Evolutionary conservation across 2,329 filamentous ascomycete genomes (phyloP).

Genomic region (Penicillium sclerotigenum): DNA sequence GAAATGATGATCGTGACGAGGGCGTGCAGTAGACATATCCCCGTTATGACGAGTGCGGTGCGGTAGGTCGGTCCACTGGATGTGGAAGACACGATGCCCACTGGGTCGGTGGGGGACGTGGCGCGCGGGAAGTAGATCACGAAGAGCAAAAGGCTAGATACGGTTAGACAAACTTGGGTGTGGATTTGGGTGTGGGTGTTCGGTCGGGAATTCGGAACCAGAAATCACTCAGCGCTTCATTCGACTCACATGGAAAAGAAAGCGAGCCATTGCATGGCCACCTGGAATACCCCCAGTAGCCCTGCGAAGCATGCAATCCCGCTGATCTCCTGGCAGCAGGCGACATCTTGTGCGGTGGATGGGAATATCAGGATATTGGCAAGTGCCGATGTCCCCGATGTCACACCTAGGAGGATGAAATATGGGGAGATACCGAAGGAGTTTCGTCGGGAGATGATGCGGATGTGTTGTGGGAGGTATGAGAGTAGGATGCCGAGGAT

Average conservation of each 20-base stretch:
- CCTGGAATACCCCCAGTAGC: conserved; percentile 82
- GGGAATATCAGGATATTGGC: conserved; percentile 88
- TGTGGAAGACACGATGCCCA: conserved; percentile 33
- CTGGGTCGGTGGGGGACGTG: conserved; percentile 48
- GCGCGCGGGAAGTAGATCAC: conserved; percentile 84
- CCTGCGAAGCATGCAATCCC: conserved; percentile 81
- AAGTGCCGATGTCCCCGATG: conserved; percentile 82
- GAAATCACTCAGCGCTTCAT: neutral
- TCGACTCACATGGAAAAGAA: conserved; percentile 79
- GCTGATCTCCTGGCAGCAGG: conserved; percentile 79
- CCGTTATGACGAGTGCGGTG: conserved; percentile 72
- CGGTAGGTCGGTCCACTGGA: conserved; percentile 64
- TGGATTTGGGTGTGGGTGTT: neutral
- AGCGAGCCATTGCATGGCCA: conserved; percentile 87
- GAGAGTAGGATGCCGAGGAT: conserved; percentile 85
- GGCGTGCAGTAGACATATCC: conserved; percentile 70
- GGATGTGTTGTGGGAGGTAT: conserved; percentile 90
- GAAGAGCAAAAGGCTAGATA: conserved; percentile 77
- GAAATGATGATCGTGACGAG: conserved; percentile 64
- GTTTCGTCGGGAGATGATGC: conserved; percentile 79
- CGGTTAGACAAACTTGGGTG: neutral
- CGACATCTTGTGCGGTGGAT: conserved; percentile 76
- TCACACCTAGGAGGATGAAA: conserved; percentile 90
- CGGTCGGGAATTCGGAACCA: neutral
- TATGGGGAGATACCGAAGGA: conserved; percentile 95